Percentiles rank a stretch among this genome's conserved stretches.
phyloP scores from a whole-genome alignment of 257 asterid species.

The Marsdenia floribunda region DNA sequence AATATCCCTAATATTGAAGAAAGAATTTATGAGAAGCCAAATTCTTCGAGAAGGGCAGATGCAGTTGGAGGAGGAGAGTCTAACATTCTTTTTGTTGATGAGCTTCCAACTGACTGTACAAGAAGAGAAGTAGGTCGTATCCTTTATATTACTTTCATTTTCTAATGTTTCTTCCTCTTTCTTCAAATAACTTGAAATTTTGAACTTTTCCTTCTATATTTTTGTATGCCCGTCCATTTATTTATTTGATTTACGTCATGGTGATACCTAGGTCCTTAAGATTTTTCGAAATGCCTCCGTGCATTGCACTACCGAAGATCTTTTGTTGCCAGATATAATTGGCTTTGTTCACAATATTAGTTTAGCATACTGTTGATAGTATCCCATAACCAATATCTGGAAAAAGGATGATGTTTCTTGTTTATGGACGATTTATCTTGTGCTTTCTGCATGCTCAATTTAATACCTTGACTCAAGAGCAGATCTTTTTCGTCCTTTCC shows the following conservation, averaged over 20 bases:
- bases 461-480: constrained; percentile 38
- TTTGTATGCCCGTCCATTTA: not conserved
- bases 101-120: constrained; percentile 72
- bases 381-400: not conserved
- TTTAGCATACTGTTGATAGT: not conserved
- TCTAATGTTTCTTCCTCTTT: constrained; percentile 9
- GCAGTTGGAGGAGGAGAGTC: constrained; percentile 43
- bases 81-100: constrained; percentile 63
- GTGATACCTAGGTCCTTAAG: not conserved
- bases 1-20: constrained; percentile 34
- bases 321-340: not conserved
- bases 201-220: not conserved
- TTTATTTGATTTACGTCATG: not conserved
- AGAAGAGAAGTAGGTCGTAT: constrained; percentile 89
- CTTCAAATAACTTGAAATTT: not conserved
- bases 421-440: not conserved
- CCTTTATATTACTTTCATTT: constrained; percentile 25
- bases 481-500: constrained; percentile 82
- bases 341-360: constrained; percentile 9
- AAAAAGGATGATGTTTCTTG: not conserved
- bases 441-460: constrained; percentile 11
- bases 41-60: constrained; percentile 38
- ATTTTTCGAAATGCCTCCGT: not conserved
- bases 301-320: not conserved
- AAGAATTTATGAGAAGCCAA: constrained; percentile 39